Percentiles rank a stretch among this genome's conserved stretches.
These are phyloP conservation scores for Wallemia hederae DNA, from an alignment of 1,284 basidiomycete species.

Conservation along the genomic window DNA sequence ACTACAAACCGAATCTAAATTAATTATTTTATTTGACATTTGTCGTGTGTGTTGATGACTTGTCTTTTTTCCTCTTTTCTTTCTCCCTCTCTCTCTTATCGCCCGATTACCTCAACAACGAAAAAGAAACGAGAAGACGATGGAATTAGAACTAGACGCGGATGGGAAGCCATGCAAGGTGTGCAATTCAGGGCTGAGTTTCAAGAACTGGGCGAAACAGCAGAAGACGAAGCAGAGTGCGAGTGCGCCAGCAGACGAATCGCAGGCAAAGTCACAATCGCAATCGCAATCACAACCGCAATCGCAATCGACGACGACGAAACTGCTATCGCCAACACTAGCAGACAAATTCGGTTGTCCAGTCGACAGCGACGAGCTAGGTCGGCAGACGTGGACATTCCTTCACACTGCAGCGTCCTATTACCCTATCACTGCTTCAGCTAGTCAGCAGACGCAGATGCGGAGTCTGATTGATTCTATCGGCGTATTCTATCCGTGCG, in stretches of 20 bases:
- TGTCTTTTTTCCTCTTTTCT: no score
- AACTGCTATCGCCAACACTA: slow-evolving; percentile 6
- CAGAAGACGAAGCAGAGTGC: slow-evolving; percentile 5
- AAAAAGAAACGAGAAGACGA: no score
- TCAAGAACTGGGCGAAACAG: slow-evolving; percentile 13
- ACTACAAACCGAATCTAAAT: background rate
- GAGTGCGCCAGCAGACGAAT: slow-evolving; percentile 8
- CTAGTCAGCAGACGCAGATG: slow-evolving; percentile 48
- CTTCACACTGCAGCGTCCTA: slow-evolving; percentile 76
- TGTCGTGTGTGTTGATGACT: background rate
- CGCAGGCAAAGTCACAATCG: slow-evolving; percentile 10
- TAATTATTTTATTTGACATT: background rate
- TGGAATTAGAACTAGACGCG: slow-evolving; percentile 51
- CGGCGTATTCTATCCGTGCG: slow-evolving; percentile 59
- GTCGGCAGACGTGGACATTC: slow-evolving; percentile 80
- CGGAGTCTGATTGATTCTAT: slow-evolving; percentile 40
- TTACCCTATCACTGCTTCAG: slow-evolving; percentile 48
- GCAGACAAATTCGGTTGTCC: slow-evolving; percentile 37
- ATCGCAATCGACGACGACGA: slow-evolving; percentile 6
- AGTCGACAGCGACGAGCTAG: slow-evolving; percentile 56
- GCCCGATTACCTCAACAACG: no score
- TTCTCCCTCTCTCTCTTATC: no score
- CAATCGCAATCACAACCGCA: slow-evolving; percentile 5
- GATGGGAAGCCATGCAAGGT: slow-evolving; percentile 84
- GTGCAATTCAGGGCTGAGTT: slow-evolving; percentile 54